phyloP scores from a whole-genome alignment of 192 early-diverging fungal species.

The Backusella tuberculispora region DNA sequence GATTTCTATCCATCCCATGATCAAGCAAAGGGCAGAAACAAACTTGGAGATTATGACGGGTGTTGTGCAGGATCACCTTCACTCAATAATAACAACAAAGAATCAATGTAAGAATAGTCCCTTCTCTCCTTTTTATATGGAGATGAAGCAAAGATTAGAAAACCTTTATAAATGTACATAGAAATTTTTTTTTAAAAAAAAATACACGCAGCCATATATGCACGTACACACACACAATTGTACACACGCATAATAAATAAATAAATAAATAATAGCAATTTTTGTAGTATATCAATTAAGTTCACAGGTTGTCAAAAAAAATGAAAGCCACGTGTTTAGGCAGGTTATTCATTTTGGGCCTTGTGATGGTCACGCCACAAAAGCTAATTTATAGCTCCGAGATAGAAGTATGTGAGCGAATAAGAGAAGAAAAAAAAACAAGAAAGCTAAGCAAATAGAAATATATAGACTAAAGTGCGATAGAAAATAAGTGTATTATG shows the following conservation, averaged over 20 bases:
- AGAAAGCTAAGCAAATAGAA: too few species aligned
- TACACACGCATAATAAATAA: background rate
- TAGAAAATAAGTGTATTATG: background rate
- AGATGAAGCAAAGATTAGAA: conserved; percentile 6
- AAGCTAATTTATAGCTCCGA: conserved; percentile 1
- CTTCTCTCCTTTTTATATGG: background rate
- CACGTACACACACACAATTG: background rate
- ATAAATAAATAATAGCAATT: too few species aligned
- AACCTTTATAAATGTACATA: conserved; percentile 14
- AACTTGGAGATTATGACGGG: background rate
- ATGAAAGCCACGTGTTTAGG: background rate
- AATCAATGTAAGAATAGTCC: background rate
- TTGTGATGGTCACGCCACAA: conserved; percentile 15
- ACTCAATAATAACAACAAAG: background rate
- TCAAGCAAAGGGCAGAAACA: background rate
- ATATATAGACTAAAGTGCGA: background rate
- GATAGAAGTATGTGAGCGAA: background rate
- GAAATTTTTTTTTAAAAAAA: too few species aligned
- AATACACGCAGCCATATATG: background rate
- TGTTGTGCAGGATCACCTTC: background rate
- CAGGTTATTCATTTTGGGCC: conserved; percentile 6
- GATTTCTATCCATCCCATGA: background rate
- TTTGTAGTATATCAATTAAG: too few species aligned
- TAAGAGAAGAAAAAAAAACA: background rate
- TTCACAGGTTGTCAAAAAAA: background rate